Evolutionary conservation across 768 basidiomycete genomes (phyloP), one percentile per base, ranked within the genome.

Genomic region (Rhizopogon vesiculosus): DNA sequence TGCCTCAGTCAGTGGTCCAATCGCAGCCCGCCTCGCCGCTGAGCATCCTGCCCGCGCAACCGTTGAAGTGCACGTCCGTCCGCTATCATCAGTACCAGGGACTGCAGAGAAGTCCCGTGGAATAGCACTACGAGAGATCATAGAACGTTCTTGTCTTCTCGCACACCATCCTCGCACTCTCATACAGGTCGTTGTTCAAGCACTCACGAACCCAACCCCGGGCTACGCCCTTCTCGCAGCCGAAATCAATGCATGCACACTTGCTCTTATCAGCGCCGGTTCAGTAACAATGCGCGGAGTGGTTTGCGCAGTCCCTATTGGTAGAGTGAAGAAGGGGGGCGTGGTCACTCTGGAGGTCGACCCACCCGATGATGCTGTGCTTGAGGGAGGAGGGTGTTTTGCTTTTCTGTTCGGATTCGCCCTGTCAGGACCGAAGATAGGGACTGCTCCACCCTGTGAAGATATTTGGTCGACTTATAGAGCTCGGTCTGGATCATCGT

Each of bases 1-100:
- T 18, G 83, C 86, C 7, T 91, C 91, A 5, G 67, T 91, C 38
- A 89, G 89, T 13, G 91, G 92, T 0, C 92, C 92, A 18, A 85
- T 92, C 44, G 85, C 92, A 59, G 86, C 86, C 48, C 78, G 89
- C 16, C 74, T 84, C 7, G 80, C 83, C 3, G 69, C 79, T 7
- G 92, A 93, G 71, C 78, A 82, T 31, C 81, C 91, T 9, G 84
- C 84, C 10, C 81, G 83, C 54, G 84, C 89, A 0, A 84, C 88
- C 0, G 80, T 93, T 59, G 92, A 93, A 63, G 83, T 93, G 42
- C 70, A 74, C 45, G 76, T 91, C 8, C 80, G 90, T 2, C 90
- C 92, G 0, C 72, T 91, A 16, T 78, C 84, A 19, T 78, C 82
- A 44, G 75, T 91, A 9, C 78, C 91, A 7, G 86, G 83, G 4